Conservation (phyloP, 768 basidiomycete genomes). For the Xerocomus potaroensis region DNA sequence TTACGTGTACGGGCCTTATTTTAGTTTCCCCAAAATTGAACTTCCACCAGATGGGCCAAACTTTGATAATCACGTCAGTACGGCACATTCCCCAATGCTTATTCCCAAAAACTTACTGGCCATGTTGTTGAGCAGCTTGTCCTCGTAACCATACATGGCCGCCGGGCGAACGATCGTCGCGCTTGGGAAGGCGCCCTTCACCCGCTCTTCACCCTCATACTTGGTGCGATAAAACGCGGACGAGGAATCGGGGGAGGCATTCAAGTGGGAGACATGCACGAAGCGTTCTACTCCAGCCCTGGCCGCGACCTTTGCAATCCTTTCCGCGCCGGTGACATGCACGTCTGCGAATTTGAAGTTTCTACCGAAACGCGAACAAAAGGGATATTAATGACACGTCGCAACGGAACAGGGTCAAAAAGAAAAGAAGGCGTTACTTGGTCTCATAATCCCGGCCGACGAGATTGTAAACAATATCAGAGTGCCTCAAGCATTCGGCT, state of each 20-base stretch:
- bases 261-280: conserved; percentile 93
- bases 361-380: conserved; percentile 39
- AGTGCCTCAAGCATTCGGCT: conserved; percentile 89
- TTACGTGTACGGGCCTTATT: conserved; percentile 88
- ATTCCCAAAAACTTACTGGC: conserved; percentile 55
- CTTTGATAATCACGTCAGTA: conserved; percentile 30
- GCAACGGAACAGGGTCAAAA: conserved; percentile 7
- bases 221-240: conserved; percentile 89
- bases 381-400: conserved; percentile 12
- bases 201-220: conserved; percentile 83
- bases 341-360: conserved; percentile 85
- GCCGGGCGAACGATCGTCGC: conserved; percentile 89
- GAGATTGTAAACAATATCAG: conserved; percentile 95
- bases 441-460: conserved; percentile 93
- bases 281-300: conserved; percentile 76
- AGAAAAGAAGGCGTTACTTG: conserved; percentile 53
- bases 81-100: conserved; percentile 5
- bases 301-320: conserved; percentile 80
- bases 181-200: conserved; percentile 74
- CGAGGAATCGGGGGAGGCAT: conserved; percentile 73
- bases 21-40: conserved; percentile 85
- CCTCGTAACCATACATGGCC: conserved; percentile 90
- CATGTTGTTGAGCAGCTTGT: conserved; percentile 89
- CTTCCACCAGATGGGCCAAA: conserved; percentile 91
- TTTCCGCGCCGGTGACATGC: conserved; percentile 75